A percentile compares a stretch with the other conserved stretches of the same genome.
Conservation (phyloP, 306 rosid species). For the Cyamopsis tetragonoloba region DNA sequence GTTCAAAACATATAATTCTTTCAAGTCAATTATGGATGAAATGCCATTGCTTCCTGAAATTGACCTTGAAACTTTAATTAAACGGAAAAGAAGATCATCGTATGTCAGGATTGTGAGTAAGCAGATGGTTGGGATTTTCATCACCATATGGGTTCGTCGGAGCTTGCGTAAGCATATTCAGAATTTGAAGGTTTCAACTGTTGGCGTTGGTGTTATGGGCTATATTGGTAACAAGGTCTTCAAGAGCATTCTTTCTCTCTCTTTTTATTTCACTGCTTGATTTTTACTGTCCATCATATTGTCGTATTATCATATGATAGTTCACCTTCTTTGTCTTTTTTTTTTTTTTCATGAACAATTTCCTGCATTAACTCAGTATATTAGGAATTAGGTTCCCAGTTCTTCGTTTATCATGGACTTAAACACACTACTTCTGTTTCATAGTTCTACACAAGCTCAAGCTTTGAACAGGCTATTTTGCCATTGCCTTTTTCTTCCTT, state of each 20-base stretch:
- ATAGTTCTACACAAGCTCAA: conserved; percentile 3
- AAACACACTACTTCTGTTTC: neutral
- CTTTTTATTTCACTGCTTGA: neutral
- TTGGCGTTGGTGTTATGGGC: conserved; percentile 99
- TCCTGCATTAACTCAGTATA: neutral
- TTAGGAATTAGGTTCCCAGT: neutral
- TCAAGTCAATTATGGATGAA: conserved; percentile 59
- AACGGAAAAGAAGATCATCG: conserved; percentile 70
- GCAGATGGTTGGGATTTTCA: conserved; percentile 97
- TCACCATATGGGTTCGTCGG: conserved; percentile 95
- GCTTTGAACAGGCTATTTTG: neutral
- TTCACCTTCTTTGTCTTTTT: neutral
- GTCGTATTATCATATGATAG: neutral
- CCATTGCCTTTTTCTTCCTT: neutral
- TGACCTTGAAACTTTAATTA: conserved; percentile 80
- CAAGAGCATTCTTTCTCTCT: neutral
- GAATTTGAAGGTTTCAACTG: conserved; percentile 88
- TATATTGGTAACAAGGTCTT: conserved; percentile 96
- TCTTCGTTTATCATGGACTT: neutral
- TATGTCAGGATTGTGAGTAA: conserved; percentile 95
- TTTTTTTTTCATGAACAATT: neutral
- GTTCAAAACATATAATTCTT: conserved; percentile 53
- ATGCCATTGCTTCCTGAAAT: conserved; percentile 61
- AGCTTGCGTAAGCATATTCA: conserved; percentile 89
- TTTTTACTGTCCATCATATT: neutral